phyloP scores from a whole-genome alignment of 495 filamentous ascomycete species.

The Aspergillus asperescens region DNA sequence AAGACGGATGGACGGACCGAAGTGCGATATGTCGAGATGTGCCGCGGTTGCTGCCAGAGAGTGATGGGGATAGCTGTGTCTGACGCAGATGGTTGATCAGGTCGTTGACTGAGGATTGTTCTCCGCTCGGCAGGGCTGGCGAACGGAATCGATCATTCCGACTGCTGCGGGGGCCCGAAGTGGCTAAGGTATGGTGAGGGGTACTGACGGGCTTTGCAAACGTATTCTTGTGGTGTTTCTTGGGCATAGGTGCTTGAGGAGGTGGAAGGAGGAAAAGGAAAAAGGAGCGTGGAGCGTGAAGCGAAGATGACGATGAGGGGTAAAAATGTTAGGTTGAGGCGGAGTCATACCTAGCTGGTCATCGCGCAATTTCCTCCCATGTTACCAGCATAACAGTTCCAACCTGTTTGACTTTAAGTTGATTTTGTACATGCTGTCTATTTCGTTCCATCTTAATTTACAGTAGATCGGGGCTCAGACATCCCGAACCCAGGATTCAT shows the following conservation, averaged over 20 bases:
- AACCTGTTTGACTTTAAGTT: no score
- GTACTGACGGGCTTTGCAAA: slow-evolving; percentile 33
- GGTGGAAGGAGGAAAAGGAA: slow-evolving; percentile 6
- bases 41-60: slow-evolving; percentile 15
- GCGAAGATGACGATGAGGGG: slow-evolving; percentile 5
- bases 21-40: slow-evolving; percentile 18
- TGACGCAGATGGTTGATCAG: slow-evolving; percentile 46
- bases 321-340: background rate
- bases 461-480: slow-evolving; percentile 30
- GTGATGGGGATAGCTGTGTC: slow-evolving; percentile 30
- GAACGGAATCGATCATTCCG: slow-evolving; percentile 27
- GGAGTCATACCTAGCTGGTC: no score
- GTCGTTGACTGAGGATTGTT: slow-evolving; percentile 41
- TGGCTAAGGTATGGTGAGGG: slow-evolving; percentile 37
- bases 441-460: slow-evolving; percentile 6
- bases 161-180: slow-evolving; percentile 19
- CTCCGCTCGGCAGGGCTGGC: slow-evolving; percentile 17
- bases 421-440: background rate
- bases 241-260: slow-evolving; percentile 37
- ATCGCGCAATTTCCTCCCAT: no score
- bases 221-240: slow-evolving; percentile 37
- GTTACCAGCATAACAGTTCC: background rate
- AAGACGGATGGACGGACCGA: slow-evolving; percentile 49
- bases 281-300: no score
- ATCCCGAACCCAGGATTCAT: slow-evolving; percentile 62